Conservation (phyloP, 495 filamentous ascomycete species). For the Talaromyces ruber region DNA sequence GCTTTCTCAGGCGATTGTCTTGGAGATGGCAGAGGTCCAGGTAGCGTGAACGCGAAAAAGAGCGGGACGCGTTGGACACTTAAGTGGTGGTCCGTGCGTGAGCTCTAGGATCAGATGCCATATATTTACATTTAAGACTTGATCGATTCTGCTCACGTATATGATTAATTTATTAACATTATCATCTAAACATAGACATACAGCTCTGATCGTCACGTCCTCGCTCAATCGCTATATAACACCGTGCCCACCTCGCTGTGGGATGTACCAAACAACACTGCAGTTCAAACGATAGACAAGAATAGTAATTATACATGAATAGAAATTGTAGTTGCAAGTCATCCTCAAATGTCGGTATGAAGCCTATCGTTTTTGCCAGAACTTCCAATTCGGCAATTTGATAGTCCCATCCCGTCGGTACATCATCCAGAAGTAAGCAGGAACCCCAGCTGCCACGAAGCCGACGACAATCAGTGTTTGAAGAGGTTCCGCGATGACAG, state of each 20-base stretch:
- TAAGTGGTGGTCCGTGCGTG: neutral
- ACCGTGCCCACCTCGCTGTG: neutral
- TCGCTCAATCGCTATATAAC: neutral
- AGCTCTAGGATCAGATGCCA: neutral
- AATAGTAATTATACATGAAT: neutral
- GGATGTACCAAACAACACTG: neutral
- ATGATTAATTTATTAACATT: neutral
- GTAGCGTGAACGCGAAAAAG: neutral
- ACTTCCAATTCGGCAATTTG: slow-evolving; percentile 47
- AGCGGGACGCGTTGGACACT: neutral
- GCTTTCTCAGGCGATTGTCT: neutral
- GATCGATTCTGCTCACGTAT: too few species aligned
- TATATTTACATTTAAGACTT: too few species aligned
- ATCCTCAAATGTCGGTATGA: neutral
- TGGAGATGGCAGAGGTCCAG: neutral
- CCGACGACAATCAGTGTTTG: slow-evolving; percentile 79
- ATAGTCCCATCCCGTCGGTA: slow-evolving; percentile 42
- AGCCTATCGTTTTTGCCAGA: slow-evolving; percentile 43
- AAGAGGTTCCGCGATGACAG: slow-evolving; percentile 80
- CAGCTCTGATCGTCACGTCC: neutral
- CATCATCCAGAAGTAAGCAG: slow-evolving; percentile 83
- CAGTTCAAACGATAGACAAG: neutral
- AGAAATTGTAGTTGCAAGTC: slow-evolving; percentile 1
- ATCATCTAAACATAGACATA: neutral
- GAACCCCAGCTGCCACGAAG: slow-evolving; percentile 76